Evolutionary conservation across 1,284 basidiomycete genomes (phyloP).

Genomic region (Bjerkandera adusta): DNA sequence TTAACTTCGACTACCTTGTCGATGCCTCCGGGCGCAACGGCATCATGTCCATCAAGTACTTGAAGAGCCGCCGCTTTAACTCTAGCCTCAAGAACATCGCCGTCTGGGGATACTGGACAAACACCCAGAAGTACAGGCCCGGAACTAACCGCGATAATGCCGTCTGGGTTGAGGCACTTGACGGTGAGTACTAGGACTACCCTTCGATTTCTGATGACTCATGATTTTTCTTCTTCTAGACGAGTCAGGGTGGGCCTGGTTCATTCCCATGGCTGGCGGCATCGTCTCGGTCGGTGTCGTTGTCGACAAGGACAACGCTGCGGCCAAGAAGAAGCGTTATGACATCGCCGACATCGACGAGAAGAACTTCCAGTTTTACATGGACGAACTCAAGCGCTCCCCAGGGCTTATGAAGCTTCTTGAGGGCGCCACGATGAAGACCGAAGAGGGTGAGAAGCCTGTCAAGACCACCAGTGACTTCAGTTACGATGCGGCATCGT

Average conservation of each 20-base stretch:
- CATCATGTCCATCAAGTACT: constrained; percentile 53
- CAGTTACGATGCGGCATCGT: constrained; percentile 59
- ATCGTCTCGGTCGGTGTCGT: constrained; percentile 66
- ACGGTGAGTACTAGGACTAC: constrained; percentile 43
- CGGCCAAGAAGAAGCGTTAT: constrained; percentile 9
- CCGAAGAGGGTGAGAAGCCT: constrained; percentile 4
- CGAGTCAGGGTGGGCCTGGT: constrained; percentile 72
- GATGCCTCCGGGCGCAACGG: constrained; percentile 67
- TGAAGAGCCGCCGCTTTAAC: constrained; percentile 63
- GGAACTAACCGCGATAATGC: constrained; percentile 51
- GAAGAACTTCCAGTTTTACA: constrained; percentile 26
- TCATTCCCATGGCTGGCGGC: constrained; percentile 64
- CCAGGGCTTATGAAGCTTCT: constrained; percentile 49
- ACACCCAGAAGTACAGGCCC: constrained; percentile 45
- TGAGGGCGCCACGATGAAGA: constrained; percentile 33
- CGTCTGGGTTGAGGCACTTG: constrained; percentile 57
- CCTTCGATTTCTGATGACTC: not conserved
- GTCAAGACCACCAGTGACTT: constrained; percentile 53
- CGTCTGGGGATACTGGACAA: constrained; percentile 68
- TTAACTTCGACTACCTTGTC: constrained; percentile 57
- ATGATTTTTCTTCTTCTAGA: constrained; percentile 37
- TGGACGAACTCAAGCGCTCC: constrained; percentile 31
- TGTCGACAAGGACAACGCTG: constrained; percentile 43
- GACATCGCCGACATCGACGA: not conserved
- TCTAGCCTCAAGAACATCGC: constrained; percentile 64